Evolutionary conservation across 1,284 basidiomycete genomes (phyloP), one percentile per base, ranked within the genome.

Genomic region (Laetiporus sulphureus): DNA sequence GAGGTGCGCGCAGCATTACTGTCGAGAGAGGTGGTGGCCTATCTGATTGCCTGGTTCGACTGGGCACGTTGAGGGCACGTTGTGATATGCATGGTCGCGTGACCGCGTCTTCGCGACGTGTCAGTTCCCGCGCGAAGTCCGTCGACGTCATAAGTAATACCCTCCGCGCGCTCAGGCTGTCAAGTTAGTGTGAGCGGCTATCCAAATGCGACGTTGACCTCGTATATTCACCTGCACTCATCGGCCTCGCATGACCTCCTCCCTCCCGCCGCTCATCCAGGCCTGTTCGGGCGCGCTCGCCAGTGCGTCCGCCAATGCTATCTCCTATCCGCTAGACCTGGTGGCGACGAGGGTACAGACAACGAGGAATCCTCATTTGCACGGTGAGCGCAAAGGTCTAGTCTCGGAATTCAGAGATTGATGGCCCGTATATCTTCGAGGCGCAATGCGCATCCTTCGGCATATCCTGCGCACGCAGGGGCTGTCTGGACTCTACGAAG

Each of bases 221-320:
- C n/a, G n/a, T n/a, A n/a, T n/a, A n/a, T n/a, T n/a, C n/a, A n/a
- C n/a, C n/a, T n/a, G n/a, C n/a, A n/a, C n/a, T n/a, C n/a, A n/a
- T n/a, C n/a, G n/a, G n/a, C n/a, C n/a, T n/a, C n/a, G n/a, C n/a
- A 77, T 77, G 75, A 75, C 76, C 19, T 75, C 72, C 30, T 70
- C 71, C 1, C 63, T 78, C 13, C 73, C 75, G 3, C 76, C 77
- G 5, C 62, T 77, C 12, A 64, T 75, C 1, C 75, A 78, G 54
- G 75, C 76, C 1, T 65, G 71, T 47, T 74, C 75, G 18, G 76
- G 75, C 4, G 69, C 74, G 0, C 58, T 77, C 32, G 75, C 74
- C 10, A 73, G 72, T 47, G 72, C 73, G 1, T 60, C 68, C 11
- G 74, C 76, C 1, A 76, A 75, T 51, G 55, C 69, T 0, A 52